Percentiles rank a stretch among this genome's conserved stretches.
These are phyloP conservation scores for Solanum appendiculatum DNA, from an alignment of 257 asterid genomes.

Conservation along the genomic window DNA sequence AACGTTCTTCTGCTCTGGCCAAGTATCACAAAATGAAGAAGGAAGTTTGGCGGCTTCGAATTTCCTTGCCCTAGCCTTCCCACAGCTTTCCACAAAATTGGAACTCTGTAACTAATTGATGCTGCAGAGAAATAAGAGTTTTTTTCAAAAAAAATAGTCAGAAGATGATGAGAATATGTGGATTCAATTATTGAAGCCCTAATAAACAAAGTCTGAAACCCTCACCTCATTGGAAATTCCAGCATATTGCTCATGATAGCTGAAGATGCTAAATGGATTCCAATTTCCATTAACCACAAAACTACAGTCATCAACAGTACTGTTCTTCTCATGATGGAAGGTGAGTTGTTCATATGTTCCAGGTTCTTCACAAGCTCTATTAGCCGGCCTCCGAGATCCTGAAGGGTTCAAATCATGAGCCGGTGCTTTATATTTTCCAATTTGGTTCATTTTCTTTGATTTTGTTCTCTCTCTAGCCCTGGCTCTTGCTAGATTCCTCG, in stretches of 20 bases:
- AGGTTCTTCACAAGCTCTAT: neutral
- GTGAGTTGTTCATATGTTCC: neutral
- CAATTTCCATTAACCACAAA: conserved; percentile 8
- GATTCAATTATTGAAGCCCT: neutral
- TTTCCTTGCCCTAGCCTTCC: neutral
- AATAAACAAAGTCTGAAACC: neutral
- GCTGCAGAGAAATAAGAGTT: neutral
- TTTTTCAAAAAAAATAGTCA: neutral
- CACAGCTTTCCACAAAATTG: neutral
- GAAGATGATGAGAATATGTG: neutral
- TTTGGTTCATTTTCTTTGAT: conserved; percentile 27
- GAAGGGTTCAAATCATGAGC: neutral
- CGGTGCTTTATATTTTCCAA: neutral
- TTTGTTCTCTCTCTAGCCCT: conserved; percentile 68
- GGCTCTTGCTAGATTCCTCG: conserved; percentile 56
- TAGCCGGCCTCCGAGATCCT: neutral
- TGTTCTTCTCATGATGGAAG: neutral
- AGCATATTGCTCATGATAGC: conserved; percentile 5
- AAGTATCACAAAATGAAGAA: neutral
- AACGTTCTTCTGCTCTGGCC: neutral
- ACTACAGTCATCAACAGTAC: neutral
- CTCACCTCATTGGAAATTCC: conserved; percentile 10
- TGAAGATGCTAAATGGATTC: conserved; percentile 11
- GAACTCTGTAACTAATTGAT: neutral
- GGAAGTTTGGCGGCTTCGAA: neutral